These are phyloP conservation scores for Panicum virgatum DNA, from an alignment of 202 grass and related monocot species.

Conservation along the genomic window DNA sequence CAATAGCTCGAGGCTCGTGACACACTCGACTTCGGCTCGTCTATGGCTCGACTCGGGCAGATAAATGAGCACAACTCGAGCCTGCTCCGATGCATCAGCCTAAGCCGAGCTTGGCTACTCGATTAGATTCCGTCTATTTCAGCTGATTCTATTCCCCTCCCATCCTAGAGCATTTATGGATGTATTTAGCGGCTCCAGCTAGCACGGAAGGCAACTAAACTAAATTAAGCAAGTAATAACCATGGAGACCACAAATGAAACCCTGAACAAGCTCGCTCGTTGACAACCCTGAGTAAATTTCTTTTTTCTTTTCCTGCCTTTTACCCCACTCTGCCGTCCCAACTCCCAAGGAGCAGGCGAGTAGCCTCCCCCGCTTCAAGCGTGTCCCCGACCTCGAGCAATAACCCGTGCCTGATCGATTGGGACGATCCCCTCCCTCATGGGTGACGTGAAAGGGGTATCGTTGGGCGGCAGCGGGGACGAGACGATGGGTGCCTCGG, in stretches of 20 bases:
- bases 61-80: no score
- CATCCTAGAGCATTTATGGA: no score
- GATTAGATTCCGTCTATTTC: no score
- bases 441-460: neutral
- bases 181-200: no score
- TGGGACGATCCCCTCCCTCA: neutral
- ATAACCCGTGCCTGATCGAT: conserved; percentile 1
- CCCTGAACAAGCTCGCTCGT: neutral
- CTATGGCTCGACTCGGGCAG: no score
- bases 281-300: no score
- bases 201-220: no score
- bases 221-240: neutral
- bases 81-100: no score
- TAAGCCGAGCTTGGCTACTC: no score
- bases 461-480: neutral
- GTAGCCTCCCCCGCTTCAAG: neutral
- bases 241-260: neutral
- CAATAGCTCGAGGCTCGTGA: accelerated
- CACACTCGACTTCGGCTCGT: no score
- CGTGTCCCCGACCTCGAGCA: neutral
- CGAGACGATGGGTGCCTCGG: neutral
- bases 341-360: neutral
- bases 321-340: neutral
- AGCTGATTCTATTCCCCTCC: no score
- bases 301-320: no score